These are phyloP conservation scores for Thelonectria blattea DNA, from an alignment of 2,329 filamentous ascomycete genomes.

Conservation along the genomic window DNA sequence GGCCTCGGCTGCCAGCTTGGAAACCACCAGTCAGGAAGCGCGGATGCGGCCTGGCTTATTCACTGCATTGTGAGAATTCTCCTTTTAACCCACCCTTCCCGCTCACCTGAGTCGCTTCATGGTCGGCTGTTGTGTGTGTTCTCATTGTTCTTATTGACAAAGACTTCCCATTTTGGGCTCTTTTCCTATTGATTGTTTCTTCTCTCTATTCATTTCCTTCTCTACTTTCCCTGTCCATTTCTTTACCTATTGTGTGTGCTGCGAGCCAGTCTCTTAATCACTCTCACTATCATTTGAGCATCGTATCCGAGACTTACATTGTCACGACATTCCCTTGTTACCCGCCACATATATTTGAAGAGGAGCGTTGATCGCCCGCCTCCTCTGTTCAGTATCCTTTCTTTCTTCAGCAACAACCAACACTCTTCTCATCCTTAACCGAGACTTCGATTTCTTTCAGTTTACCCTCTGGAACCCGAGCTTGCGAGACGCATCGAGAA, in stretches of 20 bases:
- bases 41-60: conserved; percentile 9
- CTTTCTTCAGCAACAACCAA: not conserved
- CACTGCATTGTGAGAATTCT: conserved; percentile 32
- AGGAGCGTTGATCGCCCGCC: conserved; percentile 42
- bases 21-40: conserved; percentile 32
- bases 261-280: conserved; percentile 39
- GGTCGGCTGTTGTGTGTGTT: conserved; percentile 38
- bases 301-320: conserved; percentile 25
- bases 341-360: conserved; percentile 30
- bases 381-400: conserved; percentile 36
- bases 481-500: conserved; percentile 31
- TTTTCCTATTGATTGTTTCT: conserved; percentile 30
- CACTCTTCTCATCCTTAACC: conserved; percentile 6
- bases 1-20: conserved; percentile 27
- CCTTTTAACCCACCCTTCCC: conserved; percentile 37
- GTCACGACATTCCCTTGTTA: conserved; percentile 22
- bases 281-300: conserved; percentile 29
- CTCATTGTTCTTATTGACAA: conserved; percentile 37
- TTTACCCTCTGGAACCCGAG: conserved; percentile 13
- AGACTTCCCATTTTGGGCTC: conserved; percentile 35
- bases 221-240: conserved; percentile 28
- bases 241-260: conserved; percentile 29
- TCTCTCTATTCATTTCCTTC: conserved; percentile 28
- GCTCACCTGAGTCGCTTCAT: conserved; percentile 27
- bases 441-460: conserved; percentile 14